These are phyloP conservation scores for Pseudocercospora crystallina DNA, from an alignment of 2,329 filamentous ascomycete species.

Conservation along the genomic window DNA sequence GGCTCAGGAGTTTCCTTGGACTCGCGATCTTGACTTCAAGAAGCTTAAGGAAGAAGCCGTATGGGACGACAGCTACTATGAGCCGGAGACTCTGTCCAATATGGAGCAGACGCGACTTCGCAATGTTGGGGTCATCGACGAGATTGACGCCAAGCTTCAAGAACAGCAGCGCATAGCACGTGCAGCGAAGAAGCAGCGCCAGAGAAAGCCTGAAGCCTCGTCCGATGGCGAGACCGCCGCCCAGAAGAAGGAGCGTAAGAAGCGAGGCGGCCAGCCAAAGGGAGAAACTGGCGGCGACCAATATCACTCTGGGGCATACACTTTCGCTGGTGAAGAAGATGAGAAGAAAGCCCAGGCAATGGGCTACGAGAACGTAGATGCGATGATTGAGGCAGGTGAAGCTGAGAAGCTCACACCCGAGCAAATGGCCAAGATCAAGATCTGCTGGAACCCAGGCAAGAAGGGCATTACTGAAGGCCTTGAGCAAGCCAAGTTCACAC, in stretches of 20 bases:
- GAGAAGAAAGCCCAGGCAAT: slow-evolving; percentile 14
- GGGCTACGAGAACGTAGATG: slow-evolving; percentile 25
- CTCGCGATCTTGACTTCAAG: slow-evolving; percentile 31
- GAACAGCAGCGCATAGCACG: slow-evolving; percentile 31
- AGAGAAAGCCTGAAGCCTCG: slow-evolving; percentile 10
- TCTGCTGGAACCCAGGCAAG: slow-evolving; percentile 37
- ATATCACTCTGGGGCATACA: slow-evolving; percentile 33
- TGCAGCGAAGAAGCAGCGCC: slow-evolving; percentile 19
- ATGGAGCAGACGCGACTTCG: slow-evolving; percentile 28
- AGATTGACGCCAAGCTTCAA: slow-evolving; percentile 28
- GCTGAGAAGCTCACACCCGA: slow-evolving; percentile 25
- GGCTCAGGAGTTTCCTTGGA: slow-evolving; percentile 34
- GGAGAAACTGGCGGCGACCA: slow-evolving; percentile 28
- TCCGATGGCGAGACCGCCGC: slow-evolving; percentile 16
- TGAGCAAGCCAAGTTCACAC: slow-evolving; percentile 31
- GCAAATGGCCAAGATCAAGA: slow-evolving; percentile 28
- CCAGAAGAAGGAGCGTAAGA: slow-evolving; percentile 26
- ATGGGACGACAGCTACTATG: slow-evolving; percentile 35
- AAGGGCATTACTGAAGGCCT: slow-evolving; percentile 32
- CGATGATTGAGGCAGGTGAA: slow-evolving; percentile 32
- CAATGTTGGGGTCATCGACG: slow-evolving; percentile 28
- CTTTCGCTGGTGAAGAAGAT: slow-evolving; percentile 25
- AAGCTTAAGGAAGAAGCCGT: slow-evolving; percentile 24
- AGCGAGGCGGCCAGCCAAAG: slow-evolving; percentile 16
- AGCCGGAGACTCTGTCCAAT: slow-evolving; percentile 23